Evolutionary conservation across 768 basidiomycete genomes (phyloP).

Genomic region (Wakefieldia striispora): DNA sequence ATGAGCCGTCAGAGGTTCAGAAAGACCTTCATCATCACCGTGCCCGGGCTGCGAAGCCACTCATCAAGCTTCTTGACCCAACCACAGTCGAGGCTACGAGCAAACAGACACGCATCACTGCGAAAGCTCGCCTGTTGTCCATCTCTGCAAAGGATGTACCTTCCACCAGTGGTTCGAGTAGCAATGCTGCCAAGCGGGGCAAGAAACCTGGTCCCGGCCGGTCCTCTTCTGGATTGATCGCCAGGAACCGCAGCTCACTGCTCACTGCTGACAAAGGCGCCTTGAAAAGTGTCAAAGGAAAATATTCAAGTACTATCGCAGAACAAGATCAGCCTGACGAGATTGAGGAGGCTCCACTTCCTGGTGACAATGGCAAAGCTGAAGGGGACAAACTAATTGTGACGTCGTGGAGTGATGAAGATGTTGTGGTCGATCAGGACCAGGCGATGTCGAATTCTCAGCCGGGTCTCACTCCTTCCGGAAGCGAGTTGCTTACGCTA

Average conservation of each 20-base stretch:
- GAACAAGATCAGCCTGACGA: slow-evolving; percentile 22
- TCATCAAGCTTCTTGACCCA: slow-evolving; percentile 49
- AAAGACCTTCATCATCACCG: slow-evolving; percentile 39
- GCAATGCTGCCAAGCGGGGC: slow-evolving; percentile 10
- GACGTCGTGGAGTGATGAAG: slow-evolving; percentile 22
- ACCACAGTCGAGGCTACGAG: slow-evolving; percentile 21
- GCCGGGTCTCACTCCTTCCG: slow-evolving; percentile 32
- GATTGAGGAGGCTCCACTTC: slow-evolving; percentile 11
- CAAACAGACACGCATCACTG: slow-evolving; percentile 43
- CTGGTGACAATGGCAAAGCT: not conserved
- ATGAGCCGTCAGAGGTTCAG: slow-evolving; percentile 6
- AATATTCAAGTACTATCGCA: slow-evolving; percentile 22
- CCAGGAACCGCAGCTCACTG: slow-evolving; percentile 48
- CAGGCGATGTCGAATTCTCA: slow-evolving; percentile 3
- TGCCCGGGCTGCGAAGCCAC: slow-evolving; percentile 49
- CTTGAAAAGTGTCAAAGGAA: slow-evolving; percentile 51
- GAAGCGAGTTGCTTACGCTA: slow-evolving; percentile 46
- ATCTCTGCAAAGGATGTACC: slow-evolving; percentile 7
- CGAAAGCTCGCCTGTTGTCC: slow-evolving; percentile 47
- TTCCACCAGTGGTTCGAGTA: slow-evolving; percentile 11
- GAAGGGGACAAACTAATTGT: slow-evolving; percentile 9
- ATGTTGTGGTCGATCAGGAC: slow-evolving; percentile 6
- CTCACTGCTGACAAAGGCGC: slow-evolving; percentile 52
- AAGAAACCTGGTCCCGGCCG: slow-evolving; percentile 50
- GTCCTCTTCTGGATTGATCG: slow-evolving; percentile 43